Evolutionary conservation across 257 asterid species (phyloP), one percentile per base, ranked within the genome.

Genomic region (Salvia rosmarinus): DNA sequence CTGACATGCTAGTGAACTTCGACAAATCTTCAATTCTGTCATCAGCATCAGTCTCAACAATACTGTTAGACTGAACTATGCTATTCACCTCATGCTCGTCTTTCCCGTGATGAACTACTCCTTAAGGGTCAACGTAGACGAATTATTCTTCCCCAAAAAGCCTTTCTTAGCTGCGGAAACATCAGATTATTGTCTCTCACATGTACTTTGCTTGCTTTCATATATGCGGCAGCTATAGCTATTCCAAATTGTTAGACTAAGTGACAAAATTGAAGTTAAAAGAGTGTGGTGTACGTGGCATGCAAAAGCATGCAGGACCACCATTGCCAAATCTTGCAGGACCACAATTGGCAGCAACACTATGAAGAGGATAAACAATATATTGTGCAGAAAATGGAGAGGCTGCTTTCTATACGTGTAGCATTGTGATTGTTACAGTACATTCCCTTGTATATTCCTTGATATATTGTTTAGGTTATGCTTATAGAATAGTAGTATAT

Each of bases 61-160:
- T 44, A 78, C 75, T 4, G 86, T 95, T 46, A 83, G 99, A 64
- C 42, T 95, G 81, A 95, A 98, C 71, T 95, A 95, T 19, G 97
- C 99, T 1, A 68, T 91, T 77, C 98, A 95, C 70, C 96, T 95
- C 78, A 91, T 95, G 99, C 87, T 95, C 77, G 99, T 95, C 74
- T 95, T 95, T 66, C 99, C 99, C 0, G 96, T 95, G 57, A 95
- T 95, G 93, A 95, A 95, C 80, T 95, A 86, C 81, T 89, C 99
- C 1, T 71, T 95, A 43, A 82, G 99, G 74, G 86, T 82, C 28
- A 95, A 95, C 2, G 92, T 91, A 6, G 94, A 89, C 13, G 99
- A 91, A 67, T 74, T 95, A 17, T 71, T 95, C 44, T 95, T 95
- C 75, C 89, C 97, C 16, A 91, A 87, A 52, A 82, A 80, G 60